Evolutionary conservation across 2,329 filamentous ascomycete genomes (phyloP).

Genomic region (Scytalidium lignicola): DNA sequence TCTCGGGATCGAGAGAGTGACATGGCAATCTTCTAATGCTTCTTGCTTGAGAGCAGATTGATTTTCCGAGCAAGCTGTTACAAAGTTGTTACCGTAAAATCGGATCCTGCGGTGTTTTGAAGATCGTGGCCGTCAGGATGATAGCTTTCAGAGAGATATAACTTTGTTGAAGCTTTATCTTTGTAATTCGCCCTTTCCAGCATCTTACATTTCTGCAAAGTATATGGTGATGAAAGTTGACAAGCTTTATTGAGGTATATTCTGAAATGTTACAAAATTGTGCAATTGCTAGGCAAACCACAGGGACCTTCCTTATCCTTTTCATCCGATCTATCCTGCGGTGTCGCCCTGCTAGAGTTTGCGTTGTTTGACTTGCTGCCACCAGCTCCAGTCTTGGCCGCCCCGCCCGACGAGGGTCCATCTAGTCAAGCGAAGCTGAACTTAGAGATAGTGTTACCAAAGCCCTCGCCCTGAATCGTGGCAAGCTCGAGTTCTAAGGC

Average conservation of each 20-base stretch:
- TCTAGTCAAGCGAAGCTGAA: constrained; percentile 71
- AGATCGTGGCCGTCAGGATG: too few relatives aligned
- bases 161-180: too few relatives aligned
- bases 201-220: neutral
- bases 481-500: constrained; percentile 74
- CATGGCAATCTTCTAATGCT: too few relatives aligned
- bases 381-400: constrained; percentile 5
- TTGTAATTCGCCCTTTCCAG: too few relatives aligned
- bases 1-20: too few relatives aligned
- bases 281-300: constrained; percentile 71
- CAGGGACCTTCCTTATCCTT: constrained; percentile 64
- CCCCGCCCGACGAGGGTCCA: constrained; percentile 42
- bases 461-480: constrained; percentile 74
- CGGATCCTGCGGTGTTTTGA: too few relatives aligned
- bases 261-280: constrained; percentile 40
- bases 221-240: neutral
- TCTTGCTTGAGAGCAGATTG: too few relatives aligned
- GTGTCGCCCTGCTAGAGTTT: neutral
- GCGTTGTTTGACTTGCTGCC: constrained; percentile 13
- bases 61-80: too few relatives aligned
- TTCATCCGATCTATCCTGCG: constrained; percentile 30
- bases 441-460: constrained; percentile 74
- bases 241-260: neutral
- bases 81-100: too few relatives aligned
- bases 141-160: too few relatives aligned